A percentile compares a stretch with the other conserved stretches of the same genome.
Conservation (phyloP, 2,329 filamentous ascomycete genomes). For the Apiospora pterosperma region DNA sequence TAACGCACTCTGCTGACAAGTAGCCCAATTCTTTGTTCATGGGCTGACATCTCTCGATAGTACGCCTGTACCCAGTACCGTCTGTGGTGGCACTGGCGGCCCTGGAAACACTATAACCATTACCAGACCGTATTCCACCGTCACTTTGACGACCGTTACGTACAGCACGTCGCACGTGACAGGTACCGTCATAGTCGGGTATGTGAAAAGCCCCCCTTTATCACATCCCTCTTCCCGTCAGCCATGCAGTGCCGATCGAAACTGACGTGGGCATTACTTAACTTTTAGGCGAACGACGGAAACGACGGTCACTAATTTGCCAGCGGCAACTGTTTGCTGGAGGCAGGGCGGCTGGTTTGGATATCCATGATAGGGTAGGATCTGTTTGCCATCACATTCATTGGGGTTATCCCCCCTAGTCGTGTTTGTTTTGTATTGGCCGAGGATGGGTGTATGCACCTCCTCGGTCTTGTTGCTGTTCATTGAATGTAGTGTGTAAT, state of each 20-base stretch:
- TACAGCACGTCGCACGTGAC: slow-evolving; percentile 30
- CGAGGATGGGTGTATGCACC: too few relatives aligned
- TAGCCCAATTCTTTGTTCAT: background rate
- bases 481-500: background rate
- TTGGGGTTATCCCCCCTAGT: too few relatives aligned
- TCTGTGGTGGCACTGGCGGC: slow-evolving; percentile 26
- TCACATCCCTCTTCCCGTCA: background rate
- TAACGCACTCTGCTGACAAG: background rate
- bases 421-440: background rate
- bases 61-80: slow-evolving; percentile 30
- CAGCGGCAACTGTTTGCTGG: slow-evolving; percentile 34
- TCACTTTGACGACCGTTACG: slow-evolving; percentile 32
- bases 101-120: slow-evolving; percentile 24
- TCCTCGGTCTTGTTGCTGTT: too few relatives aligned
- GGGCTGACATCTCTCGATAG: slow-evolving; percentile 10
- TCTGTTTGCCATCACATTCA: background rate
- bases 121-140: slow-evolving; percentile 21
- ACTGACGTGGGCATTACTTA: background rate
- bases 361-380: background rate
- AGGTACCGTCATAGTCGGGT: slow-evolving; percentile 34
- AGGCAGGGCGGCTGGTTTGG: slow-evolving; percentile 30
- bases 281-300: slow-evolving; percentile 27
- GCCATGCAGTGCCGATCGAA: background rate
- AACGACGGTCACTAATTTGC: slow-evolving; percentile 28
- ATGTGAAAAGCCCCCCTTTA: slow-evolving; percentile 12